These are phyloP conservation scores for Skeletonema potamos DNA, from an alignment of 108 stramenopile species.

Conservation along the genomic window DNA sequence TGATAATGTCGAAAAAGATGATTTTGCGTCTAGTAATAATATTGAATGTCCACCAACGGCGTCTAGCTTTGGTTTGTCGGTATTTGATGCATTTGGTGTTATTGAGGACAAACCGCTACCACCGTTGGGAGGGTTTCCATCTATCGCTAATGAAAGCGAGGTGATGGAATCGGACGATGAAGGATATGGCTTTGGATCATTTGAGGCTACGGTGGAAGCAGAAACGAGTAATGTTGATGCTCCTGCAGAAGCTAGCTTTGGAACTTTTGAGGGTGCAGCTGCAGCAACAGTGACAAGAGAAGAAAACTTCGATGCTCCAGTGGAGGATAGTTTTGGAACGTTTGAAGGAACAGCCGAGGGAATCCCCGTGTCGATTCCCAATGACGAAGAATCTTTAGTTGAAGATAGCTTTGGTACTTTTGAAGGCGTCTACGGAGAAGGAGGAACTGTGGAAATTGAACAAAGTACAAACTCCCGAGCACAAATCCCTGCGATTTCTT, in stretches of 20 bases:
- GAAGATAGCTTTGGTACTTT: slow-evolving; percentile 28
- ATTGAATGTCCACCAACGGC: too few species aligned
- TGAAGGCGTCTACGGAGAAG: slow-evolving; percentile 29
- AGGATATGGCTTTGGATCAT: background rate
- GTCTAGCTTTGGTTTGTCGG: background rate
- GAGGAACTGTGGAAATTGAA: background rate
- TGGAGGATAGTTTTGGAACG: slow-evolving; percentile 18
- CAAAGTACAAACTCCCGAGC: background rate
- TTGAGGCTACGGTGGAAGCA: slow-evolving; percentile 9
- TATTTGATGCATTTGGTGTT: background rate
- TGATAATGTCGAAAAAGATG: slow-evolving; percentile 7
- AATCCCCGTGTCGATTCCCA: slow-evolving; percentile 5
- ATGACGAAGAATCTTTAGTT: background rate
- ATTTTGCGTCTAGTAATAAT: too few species aligned
- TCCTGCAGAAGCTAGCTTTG: slow-evolving; percentile 2
- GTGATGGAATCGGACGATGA: slow-evolving; percentile 6
- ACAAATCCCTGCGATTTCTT: background rate
- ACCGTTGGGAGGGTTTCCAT: slow-evolving; percentile 20
- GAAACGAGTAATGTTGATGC: background rate
- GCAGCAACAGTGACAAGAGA: slow-evolving; percentile 15
- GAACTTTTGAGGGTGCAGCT: slow-evolving; percentile 41
- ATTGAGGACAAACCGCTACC: slow-evolving; percentile 16
- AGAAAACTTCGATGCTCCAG: slow-evolving; percentile 5
- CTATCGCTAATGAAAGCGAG: background rate
- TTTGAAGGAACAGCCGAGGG: slow-evolving; percentile 38